Conservation (phyloP, 345 rosid species). For the Geranium brycei region DNA sequence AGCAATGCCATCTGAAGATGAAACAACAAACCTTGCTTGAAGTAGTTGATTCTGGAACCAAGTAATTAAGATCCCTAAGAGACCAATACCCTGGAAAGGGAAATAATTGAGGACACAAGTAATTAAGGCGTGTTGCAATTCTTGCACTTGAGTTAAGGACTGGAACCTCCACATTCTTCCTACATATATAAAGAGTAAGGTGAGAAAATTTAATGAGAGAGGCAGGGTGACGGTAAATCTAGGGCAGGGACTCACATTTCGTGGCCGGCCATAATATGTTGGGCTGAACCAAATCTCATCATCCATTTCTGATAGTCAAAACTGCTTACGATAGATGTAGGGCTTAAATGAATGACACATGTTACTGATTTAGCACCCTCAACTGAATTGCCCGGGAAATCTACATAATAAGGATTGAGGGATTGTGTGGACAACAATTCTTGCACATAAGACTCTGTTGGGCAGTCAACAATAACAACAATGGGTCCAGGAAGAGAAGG, state of each 20-base stretch:
- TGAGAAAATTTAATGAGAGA: constrained; percentile 2
- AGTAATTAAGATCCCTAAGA: constrained; percentile 20
- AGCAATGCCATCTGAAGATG: constrained; percentile 2
- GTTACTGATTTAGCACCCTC: constrained; percentile 39
- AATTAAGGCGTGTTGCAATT: constrained; percentile 70
- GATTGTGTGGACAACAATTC: constrained; percentile 38
- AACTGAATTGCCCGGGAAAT: constrained; percentile 11
- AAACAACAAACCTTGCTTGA: constrained; percentile 36
- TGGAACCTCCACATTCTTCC: constrained; percentile 78
- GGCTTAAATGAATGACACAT: constrained; percentile 79
- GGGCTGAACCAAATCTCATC: constrained; percentile 54
- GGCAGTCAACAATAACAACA: constrained; percentile 84
- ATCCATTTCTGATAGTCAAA: constrained; percentile 64
- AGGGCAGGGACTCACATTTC: constrained; percentile 38
- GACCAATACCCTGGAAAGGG: constrained; percentile 85
- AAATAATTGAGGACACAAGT: constrained; percentile 88
- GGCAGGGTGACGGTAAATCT: background rate
- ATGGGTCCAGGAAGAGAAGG: constrained; percentile 87
- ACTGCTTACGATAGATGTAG: constrained; percentile 46
- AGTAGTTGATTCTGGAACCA: constrained; percentile 12
- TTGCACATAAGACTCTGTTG: constrained; percentile 48
- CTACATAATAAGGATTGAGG: constrained; percentile 41
- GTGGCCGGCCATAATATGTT: constrained; percentile 86
- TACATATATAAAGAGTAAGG: constrained; percentile 14
- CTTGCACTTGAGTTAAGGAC: constrained; percentile 70